Evolutionary conservation across 2,329 filamentous ascomycete genomes (phyloP), one percentile per base, ranked within the genome.

Genomic region (Colletotrichum tanaceti): DNA sequence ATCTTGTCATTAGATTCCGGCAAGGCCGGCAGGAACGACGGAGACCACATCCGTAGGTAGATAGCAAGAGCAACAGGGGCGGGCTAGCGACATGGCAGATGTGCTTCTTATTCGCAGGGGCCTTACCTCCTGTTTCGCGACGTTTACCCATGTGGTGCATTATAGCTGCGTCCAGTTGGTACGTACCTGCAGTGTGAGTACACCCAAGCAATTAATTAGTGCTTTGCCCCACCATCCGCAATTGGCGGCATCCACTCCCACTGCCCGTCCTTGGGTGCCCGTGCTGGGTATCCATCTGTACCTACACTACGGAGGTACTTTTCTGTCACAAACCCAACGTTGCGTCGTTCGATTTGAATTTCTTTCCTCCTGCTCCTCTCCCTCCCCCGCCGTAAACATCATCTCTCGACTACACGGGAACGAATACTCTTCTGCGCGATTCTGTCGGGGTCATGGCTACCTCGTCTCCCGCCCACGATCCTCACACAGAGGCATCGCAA

Each of bases 221-320:
- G 46, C 46, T 60, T 44, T 35, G 67, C 67, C 67, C 70, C 70
- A 70, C 70, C 59, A 71, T 71, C 63, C 67, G 67, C 67, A 71
- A 63, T 70, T 67, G 63, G 65, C 32, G 46, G 65, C 65, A 66
- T 62, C 68, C 63, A 63, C 66, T 39, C 16, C 28, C 54, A 63
- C 66, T 39, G 20, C 28, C 54, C n/a, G 53, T 54, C 60, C 57
- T 60, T 35, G 32, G 32, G 32, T 35, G n/a, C n/a, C n/a, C n/a
- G 28, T 32, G 32, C 32, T 35, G 63, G 62, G 66, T 69, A 66
- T 57, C 66, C 50, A 35, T 35, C 32, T 35, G 28, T 32, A n/a
- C n/a, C n/a, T n/a, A 32, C 28, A 32, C 28, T 32, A 32, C n/a
- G n/a, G n/a, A n/a, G 24, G 38, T 65, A 65, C 66, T 69, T 66